These are phyloP conservation scores for Coemansia aciculifera DNA, from an alignment of 192 early-diverging fungal genomes.

Conservation along the genomic window DNA sequence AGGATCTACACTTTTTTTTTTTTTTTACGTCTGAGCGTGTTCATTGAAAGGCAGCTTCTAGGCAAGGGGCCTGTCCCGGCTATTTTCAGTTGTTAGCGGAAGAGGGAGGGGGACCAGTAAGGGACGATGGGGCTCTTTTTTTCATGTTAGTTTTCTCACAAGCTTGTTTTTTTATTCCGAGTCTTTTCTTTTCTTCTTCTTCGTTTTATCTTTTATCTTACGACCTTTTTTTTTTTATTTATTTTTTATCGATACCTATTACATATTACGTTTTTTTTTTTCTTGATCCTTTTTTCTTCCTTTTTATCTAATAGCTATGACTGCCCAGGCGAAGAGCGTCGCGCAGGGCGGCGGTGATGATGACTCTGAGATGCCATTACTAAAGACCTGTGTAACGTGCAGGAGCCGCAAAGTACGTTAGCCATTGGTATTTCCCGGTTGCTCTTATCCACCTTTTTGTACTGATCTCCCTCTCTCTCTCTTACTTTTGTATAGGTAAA, in stretches of 20 bases:
- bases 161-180: background rate
- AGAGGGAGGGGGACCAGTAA: background rate
- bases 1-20: background rate
- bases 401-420: conserved; percentile 40
- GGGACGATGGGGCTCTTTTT: background rate
- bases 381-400: conserved; percentile 56
- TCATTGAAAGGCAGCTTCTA: background rate
- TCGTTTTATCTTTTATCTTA: background rate
- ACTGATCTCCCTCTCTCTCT: background rate
- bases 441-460: background rate
- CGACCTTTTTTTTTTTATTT: background rate
- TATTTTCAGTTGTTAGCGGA: background rate
- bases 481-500: conserved; percentile 34
- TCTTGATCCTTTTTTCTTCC: background rate
- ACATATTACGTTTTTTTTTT: background rate
- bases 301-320: conserved; percentile 5
- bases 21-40: background rate
- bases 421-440: no score
- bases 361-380: conserved; percentile 26
- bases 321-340: conserved; percentile 28
- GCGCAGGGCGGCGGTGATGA: conserved; percentile 13
- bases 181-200: background rate
- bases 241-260: background rate
- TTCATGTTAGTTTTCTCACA: background rate
- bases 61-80: conserved; percentile 1